These are phyloP conservation scores for Glycine latifolia DNA, from an alignment of 306 rosid genomes.

Conservation along the genomic window DNA sequence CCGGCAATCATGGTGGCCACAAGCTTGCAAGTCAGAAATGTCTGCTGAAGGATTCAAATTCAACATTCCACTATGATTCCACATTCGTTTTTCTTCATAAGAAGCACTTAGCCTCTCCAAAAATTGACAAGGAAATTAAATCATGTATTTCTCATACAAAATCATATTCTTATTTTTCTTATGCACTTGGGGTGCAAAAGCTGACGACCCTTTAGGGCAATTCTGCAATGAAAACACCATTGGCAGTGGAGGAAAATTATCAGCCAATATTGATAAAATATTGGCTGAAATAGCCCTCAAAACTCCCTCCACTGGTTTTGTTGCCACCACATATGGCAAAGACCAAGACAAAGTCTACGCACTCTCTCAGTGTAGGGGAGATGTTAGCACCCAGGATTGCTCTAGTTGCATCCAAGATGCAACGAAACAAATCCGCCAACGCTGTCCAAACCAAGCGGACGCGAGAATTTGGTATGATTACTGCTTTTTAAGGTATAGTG, in stretches of 20 bases:
- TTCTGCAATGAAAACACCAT: conserved; percentile 61
- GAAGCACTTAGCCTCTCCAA: conserved; percentile 19
- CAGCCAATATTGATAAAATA: conserved; percentile 56
- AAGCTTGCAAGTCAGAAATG: conserved; percentile 48
- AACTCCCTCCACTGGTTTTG: conserved; percentile 58
- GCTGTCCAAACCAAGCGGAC: conserved; percentile 63
- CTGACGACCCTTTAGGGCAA: conserved; percentile 59
- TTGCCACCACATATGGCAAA: conserved; percentile 51
- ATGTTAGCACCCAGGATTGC: conserved; percentile 65
- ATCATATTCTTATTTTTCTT: conserved; percentile 34
- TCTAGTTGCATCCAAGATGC: conserved; percentile 65
- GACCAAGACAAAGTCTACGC: conserved; percentile 60
- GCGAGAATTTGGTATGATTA: conserved; percentile 75
- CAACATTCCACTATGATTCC: conserved; percentile 24
- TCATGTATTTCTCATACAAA: conserved; percentile 29
- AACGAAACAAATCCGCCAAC: conserved; percentile 55
- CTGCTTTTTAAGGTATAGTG: conserved; percentile 63
- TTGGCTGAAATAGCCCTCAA: conserved; percentile 55
- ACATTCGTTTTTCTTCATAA: conserved; percentile 28
- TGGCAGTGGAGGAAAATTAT: conserved; percentile 48
- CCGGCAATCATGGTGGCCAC: conserved; percentile 7
- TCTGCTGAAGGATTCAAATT: conserved; percentile 41
- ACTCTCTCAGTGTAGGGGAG: conserved; percentile 74
- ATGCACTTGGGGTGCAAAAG: conserved; percentile 50
- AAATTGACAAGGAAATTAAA: neutral